These are phyloP conservation scores for Nemania bipapillata DNA, from an alignment of 2,329 filamentous ascomycete genomes.

Conservation along the genomic window DNA sequence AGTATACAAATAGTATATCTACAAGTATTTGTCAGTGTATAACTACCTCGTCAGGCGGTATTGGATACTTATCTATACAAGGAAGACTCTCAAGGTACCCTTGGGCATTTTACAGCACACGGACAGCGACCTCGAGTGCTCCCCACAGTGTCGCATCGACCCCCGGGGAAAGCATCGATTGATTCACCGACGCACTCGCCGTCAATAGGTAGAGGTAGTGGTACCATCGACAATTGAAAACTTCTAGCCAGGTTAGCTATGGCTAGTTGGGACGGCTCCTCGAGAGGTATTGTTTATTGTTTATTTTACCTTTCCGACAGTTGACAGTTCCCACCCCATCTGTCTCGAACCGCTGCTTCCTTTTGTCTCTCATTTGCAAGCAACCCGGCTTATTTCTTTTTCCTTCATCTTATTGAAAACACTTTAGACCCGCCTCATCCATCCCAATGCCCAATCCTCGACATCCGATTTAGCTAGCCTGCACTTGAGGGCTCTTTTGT, in stretches of 20 bases:
- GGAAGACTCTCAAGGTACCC: too few relatives aligned
- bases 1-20: too few relatives aligned
- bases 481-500: background rate
- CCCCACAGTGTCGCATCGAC: slow-evolving; percentile 17
- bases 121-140: background rate
- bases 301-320: background rate
- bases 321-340: background rate
- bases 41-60: too few relatives aligned
- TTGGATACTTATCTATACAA: too few relatives aligned
- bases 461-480: too few relatives aligned
- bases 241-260: slow-evolving; percentile 7
- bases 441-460: background rate
- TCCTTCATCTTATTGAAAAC: background rate
- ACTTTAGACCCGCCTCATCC: slow-evolving; percentile 5
- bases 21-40: too few relatives aligned
- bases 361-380: slow-evolving; percentile 13
- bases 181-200: too few relatives aligned
- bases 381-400: slow-evolving; percentile 5
- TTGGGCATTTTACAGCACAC: background rate
- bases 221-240: slow-evolving; percentile 1
- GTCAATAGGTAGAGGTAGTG: too few relatives aligned
- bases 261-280: slow-evolving; percentile 30
- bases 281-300: slow-evolving; percentile 25
- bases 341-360: background rate
- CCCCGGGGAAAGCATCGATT: background rate